These are phyloP conservation scores for Aspergillus affinis DNA, from an alignment of 495 filamentous ascomycete species.

Conservation along the genomic window DNA sequence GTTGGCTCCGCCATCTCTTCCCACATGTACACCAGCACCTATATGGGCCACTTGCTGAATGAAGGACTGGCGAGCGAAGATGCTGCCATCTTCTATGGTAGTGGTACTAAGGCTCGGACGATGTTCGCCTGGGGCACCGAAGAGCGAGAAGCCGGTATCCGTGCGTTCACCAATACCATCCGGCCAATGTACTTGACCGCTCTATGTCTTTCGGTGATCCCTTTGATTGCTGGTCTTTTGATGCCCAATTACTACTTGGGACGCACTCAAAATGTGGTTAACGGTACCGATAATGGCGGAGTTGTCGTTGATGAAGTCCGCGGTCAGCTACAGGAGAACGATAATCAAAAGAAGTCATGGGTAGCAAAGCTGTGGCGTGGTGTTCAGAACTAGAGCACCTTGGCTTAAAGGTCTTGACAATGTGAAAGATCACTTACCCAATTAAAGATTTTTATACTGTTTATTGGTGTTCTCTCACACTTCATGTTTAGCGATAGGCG, in stretches of 20 bases:
- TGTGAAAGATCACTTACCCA: too few species aligned
- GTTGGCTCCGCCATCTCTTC: slow-evolving; percentile 14
- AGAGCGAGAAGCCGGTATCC: slow-evolving; percentile 14
- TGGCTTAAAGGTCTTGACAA: too few species aligned
- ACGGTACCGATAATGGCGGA: slow-evolving; percentile 16
- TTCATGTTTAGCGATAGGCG: too few species aligned
- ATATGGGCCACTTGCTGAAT: slow-evolving; percentile 16
- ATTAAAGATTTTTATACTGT: too few species aligned
- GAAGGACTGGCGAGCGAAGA: slow-evolving; percentile 7
- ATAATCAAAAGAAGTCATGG: too few species aligned
- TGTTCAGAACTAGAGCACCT: too few species aligned
- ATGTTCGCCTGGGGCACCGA: slow-evolving; percentile 14
- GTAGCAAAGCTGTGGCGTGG: too few species aligned
- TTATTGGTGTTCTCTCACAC: too few species aligned
- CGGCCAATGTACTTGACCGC: slow-evolving; percentile 16
- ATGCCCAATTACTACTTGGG: slow-evolving; percentile 19
- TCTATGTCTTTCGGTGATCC: slow-evolving; percentile 12
- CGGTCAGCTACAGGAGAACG: background rate
- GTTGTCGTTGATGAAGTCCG: slow-evolving; percentile 4
- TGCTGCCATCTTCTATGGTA: slow-evolving; percentile 4
- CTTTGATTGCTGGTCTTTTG: slow-evolving; percentile 12
- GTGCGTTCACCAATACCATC: slow-evolving; percentile 12
- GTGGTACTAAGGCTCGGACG: slow-evolving; percentile 5
- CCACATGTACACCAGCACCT: background rate
- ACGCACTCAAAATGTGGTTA: slow-evolving; percentile 20